These are phyloP conservation scores for Microglena sp. DNA, from an alignment of 139 green algal genomes.

Conservation along the genomic window DNA sequence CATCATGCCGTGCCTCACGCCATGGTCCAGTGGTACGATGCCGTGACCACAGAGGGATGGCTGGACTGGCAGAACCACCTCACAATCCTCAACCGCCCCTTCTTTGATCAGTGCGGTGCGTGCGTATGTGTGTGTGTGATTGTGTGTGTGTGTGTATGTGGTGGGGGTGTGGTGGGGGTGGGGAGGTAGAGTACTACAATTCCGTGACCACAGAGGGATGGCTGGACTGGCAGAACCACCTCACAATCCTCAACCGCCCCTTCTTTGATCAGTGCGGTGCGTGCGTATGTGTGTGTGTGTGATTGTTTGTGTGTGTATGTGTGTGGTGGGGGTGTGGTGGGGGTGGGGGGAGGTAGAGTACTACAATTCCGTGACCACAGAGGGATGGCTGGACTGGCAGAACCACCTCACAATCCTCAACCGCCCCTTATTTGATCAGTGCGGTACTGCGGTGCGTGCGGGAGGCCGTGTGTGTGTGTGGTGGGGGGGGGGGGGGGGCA, in stretches of 20 bases:
- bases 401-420: constrained; percentile 61
- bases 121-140: background rate
- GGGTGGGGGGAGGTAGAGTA: background rate
- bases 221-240: constrained; percentile 71
- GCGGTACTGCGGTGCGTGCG: too few species aligned
- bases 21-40: constrained; percentile 29
- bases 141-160: background rate
- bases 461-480: background rate
- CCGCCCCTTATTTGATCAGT: constrained; percentile 47
- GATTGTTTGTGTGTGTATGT: background rate
- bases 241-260: constrained; percentile 59
- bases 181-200: background rate
- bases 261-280: background rate
- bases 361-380: constrained; percentile 73
- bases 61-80: constrained; percentile 77
- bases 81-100: constrained; percentile 51
- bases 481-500: too few species aligned
- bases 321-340: background rate
- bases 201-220: too few species aligned
- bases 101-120: too few species aligned
- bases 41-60: constrained; percentile 30
- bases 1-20: constrained; percentile 6
- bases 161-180: background rate
- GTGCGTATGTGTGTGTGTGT: background rate
- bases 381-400: constrained; percentile 73